Evolutionary conservation across 208 protist genomes (phyloP).

Genomic region (Angomonas deanei): DNA sequence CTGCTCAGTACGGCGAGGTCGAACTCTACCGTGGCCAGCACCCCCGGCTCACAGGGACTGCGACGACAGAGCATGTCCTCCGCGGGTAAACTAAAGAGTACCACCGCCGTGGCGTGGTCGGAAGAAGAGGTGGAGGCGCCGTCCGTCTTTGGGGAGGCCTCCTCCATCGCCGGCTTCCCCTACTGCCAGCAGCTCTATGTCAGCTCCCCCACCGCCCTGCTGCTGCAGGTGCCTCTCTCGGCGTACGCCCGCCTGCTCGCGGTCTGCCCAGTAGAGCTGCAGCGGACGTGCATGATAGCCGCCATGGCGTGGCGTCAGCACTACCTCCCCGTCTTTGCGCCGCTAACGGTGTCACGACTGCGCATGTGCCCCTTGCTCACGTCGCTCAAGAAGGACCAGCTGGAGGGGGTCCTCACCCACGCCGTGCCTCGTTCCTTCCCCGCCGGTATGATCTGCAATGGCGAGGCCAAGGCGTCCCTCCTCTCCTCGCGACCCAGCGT

Average conservation of each 20-base stretch:
- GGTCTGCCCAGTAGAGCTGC: conserved; percentile 18
- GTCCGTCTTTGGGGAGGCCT: conserved; percentile 53
- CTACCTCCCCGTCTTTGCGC: conserved; percentile 52
- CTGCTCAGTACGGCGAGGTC: not conserved
- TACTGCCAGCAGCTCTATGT: conserved; percentile 45
- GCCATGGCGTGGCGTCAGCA: conserved; percentile 50
- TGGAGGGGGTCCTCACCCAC: conserved; percentile 51
- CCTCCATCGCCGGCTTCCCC: conserved; percentile 53
- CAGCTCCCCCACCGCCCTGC: conserved; percentile 28
- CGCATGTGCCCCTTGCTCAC: conserved; percentile 60
- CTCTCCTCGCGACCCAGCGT: no score
- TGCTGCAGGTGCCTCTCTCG: conserved; percentile 28
- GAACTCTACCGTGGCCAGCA: not conserved
- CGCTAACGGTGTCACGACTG: conserved; percentile 50
- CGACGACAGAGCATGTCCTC: not conserved
- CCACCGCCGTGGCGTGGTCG: not conserved
- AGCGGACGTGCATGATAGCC: conserved; percentile 33
- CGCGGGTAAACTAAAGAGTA: not conserved
- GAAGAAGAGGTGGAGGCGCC: conserved; percentile 33
- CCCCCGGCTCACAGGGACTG: not conserved
- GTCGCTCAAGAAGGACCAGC: conserved; percentile 34
- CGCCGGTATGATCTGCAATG: conserved; percentile 63
- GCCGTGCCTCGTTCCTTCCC: conserved; percentile 54
- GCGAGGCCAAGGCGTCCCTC: conserved; percentile 9
- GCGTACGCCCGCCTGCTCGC: conserved; percentile 42